Conservation (phyloP, 2,329 filamentous ascomycete genomes). For the Alternaria arbusti region DNA sequence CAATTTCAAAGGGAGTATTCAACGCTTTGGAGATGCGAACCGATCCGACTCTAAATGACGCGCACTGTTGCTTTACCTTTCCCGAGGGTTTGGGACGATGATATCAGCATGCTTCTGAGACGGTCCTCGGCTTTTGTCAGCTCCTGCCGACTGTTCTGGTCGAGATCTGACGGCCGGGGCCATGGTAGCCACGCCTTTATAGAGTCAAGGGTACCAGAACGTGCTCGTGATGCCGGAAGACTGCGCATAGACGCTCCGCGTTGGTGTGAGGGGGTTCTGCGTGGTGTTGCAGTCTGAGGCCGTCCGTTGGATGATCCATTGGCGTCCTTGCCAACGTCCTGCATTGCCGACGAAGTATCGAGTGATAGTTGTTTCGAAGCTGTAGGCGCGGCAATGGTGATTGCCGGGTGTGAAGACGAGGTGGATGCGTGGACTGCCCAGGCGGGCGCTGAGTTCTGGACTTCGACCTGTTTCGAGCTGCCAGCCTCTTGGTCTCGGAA, state of each 20-base stretch:
- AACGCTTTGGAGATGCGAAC: background rate
- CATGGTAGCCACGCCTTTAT: constrained; percentile 46
- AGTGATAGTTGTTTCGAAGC: constrained; percentile 47
- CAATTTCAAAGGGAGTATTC: background rate
- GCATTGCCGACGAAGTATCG: constrained; percentile 37
- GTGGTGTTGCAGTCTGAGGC: constrained; percentile 18
- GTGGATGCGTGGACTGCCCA: constrained; percentile 38
- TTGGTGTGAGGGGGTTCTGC: constrained; percentile 23
- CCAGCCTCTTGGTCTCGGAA: constrained; percentile 26
- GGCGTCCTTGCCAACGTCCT: constrained; percentile 23
- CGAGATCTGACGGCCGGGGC: constrained; percentile 32
- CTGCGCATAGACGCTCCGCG: constrained; percentile 31
- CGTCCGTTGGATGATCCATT: constrained; percentile 11
- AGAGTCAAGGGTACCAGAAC: constrained; percentile 40
- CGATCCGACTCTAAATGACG: constrained; percentile 18
- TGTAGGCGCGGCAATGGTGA: constrained; percentile 41
- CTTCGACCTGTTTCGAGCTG: constrained; percentile 13
- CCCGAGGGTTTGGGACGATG: constrained; percentile 28
- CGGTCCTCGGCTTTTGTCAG: constrained; percentile 40
- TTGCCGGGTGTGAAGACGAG: constrained; percentile 37
- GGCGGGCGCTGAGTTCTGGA: constrained; percentile 26
- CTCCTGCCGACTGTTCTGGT: constrained; percentile 24
- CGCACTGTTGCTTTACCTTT: constrained; percentile 37
- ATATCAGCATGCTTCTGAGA: constrained; percentile 41
- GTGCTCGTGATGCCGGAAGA: constrained; percentile 26